Evolutionary conservation across 2,329 filamentous ascomycete species (phyloP), one percentile per base, ranked within the genome.

Genomic region (Xylaria polymorpha): DNA sequence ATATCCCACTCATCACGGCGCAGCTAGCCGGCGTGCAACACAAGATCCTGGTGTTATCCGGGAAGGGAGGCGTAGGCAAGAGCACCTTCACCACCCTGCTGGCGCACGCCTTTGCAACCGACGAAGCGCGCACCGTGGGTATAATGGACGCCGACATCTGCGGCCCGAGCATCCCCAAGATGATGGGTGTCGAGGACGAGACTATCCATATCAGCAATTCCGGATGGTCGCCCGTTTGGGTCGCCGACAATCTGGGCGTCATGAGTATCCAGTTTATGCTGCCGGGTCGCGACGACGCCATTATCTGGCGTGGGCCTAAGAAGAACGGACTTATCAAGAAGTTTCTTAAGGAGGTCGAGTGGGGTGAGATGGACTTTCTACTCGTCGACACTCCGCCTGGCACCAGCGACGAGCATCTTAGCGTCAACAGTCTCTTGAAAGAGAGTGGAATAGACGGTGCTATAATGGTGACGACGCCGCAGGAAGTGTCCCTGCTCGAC

Each of bases 251-350:
- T 76, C 85, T 99, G 3, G 93, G 92, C 1, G 94, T 97, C 60
- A 98, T 99, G 95, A 96, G 92, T 77, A 94, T 99, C 72, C 96
- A 99, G 81, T 99, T 99, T 79, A 97, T 99, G 94, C 85, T 99
- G 55, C 96, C 96, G 0, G 94, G 93, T 76, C 87, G 93, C 56
- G 95, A 99, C 80, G 94, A 97, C 78, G 96, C 96, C 3, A 91
- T 99, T 48, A 99, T 99, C 74, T 99, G 96, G 96, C 88, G 96
- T 60, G 96, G 96, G 0, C 92, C 96, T 2, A 99, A 99, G 87
- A 99, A 99, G 87, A 99, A 98, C 77, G 96, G 96, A 0, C 83
- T 99, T 66, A 98, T 99, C 79, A 99, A 99, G 84, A 93, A 97
- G 80, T 99, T 99, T 75, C 83, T 99, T 61, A 98, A 97, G 84